Evolutionary conservation across 139 green algal species (phyloP).

Genomic region (Nannochloris sp.): DNA sequence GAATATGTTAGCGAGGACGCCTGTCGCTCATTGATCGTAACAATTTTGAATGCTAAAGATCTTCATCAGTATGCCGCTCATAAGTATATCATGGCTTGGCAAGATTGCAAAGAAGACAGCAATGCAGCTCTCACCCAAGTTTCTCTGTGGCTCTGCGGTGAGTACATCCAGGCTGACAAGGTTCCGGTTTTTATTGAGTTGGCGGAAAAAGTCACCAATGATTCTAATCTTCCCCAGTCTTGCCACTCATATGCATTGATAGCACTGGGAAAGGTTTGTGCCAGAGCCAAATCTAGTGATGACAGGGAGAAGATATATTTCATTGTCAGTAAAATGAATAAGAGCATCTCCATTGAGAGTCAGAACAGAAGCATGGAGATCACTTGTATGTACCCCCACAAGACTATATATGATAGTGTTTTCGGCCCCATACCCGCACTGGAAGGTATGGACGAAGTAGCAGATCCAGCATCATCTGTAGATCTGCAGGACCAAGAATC

Average conservation of each 20-base stretch:
- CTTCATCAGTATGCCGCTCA: conserved; percentile 72
- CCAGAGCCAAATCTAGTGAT: conserved; percentile 33
- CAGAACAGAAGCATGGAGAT: conserved; percentile 74
- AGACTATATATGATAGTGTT: conserved; percentile 43
- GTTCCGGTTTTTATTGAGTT: conserved; percentile 60
- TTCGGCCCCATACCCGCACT: conserved; percentile 83
- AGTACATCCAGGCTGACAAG: conserved; percentile 49
- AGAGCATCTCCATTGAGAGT: conserved; percentile 59
- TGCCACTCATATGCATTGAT: conserved; percentile 64
- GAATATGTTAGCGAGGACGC: conserved; percentile 79
- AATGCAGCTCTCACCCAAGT: conserved; percentile 42
- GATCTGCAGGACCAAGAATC: conserved; percentile 43
- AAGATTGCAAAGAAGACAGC: conserved; percentile 11
- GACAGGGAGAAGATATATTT: conserved; percentile 29
- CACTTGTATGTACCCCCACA: conserved; percentile 51
- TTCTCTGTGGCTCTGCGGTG: conserved; percentile 76
- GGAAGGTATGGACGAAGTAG: neutral
- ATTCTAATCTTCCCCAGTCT: neutral
- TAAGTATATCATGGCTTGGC: conserved; percentile 34
- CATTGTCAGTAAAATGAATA: conserved; percentile 36
- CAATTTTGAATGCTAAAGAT: conserved; percentile 80
- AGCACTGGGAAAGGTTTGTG: conserved; percentile 76
- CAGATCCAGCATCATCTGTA: conserved; percentile 46
- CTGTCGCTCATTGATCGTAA: conserved; percentile 61
- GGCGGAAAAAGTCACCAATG: conserved; percentile 15